A percentile compares a stretch with the other conserved stretches of the same genome.
These are phyloP conservation scores for Coprinopsis cinerea DNA, from an alignment of 768 basidiomycete genomes.

Conservation along the genomic window DNA sequence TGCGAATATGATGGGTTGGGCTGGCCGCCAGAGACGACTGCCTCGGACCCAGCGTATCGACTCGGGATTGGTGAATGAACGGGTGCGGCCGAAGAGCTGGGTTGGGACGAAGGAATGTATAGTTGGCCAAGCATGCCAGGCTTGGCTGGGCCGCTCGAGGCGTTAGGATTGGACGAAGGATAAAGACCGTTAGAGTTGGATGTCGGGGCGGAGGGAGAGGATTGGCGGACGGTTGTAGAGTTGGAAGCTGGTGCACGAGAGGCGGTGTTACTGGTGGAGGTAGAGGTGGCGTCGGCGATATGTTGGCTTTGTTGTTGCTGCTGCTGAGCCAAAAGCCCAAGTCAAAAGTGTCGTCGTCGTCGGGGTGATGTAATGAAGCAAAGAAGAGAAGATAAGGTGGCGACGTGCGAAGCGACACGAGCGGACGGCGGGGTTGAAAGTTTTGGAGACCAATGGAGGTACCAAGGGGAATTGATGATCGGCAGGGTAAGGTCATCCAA, in stretches of 20 bases:
- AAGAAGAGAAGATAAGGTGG: background rate
- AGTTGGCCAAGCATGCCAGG: slow-evolving; percentile 13
- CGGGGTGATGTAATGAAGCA: slow-evolving; percentile 1
- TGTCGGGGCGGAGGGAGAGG: slow-evolving; percentile 7
- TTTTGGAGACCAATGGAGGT: background rate
- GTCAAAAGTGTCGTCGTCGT: slow-evolving; percentile 1
- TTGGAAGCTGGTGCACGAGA: slow-evolving; percentile 8
- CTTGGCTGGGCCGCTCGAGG: slow-evolving; percentile 14
- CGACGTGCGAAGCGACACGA: background rate
- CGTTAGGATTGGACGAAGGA: slow-evolving; percentile 1
- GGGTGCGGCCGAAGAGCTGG: slow-evolving; percentile 8
- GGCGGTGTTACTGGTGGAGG: slow-evolving; percentile 8
- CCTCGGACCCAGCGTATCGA: slow-evolving; percentile 6
- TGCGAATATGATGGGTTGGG: slow-evolving; percentile 14
- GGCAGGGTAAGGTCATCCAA: background rate
- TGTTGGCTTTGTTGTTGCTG: slow-evolving; percentile 9
- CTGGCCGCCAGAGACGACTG: slow-evolving; percentile 1
- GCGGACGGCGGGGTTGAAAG: background rate
- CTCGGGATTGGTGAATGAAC: slow-evolving; percentile 23
- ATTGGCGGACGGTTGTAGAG: slow-evolving; percentile 12
- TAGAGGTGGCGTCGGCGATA: slow-evolving; percentile 7
- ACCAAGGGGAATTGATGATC: background rate
- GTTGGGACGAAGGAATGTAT: slow-evolving; percentile 16
- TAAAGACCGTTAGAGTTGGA: slow-evolving; percentile 10
- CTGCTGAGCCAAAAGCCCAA: background rate